phyloP scores from a whole-genome alignment of 2,329 filamentous ascomycete genomes.

The Cladophialophora exuberans region DNA sequence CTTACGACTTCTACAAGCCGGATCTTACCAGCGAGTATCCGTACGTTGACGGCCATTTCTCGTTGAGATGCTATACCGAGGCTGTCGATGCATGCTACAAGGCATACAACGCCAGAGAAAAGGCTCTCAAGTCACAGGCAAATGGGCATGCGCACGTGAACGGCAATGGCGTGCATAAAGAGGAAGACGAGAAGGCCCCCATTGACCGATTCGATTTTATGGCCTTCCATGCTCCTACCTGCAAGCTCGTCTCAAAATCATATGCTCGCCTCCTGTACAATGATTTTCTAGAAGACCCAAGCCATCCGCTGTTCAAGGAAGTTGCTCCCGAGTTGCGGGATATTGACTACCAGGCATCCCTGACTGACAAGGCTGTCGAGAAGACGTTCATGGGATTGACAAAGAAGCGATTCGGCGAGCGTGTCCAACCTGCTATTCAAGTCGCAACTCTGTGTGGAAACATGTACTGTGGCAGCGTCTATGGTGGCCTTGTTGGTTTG shows the following conservation, averaged over 20 bases:
- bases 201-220: constrained; percentile 84
- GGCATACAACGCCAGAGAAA: constrained; percentile 76
- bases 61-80: constrained; percentile 78
- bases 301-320: constrained; percentile 69
- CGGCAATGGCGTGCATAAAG: constrained; percentile 50
- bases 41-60: constrained; percentile 82
- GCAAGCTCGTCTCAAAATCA: constrained; percentile 85
- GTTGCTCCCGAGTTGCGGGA: constrained; percentile 76
- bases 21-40: constrained; percentile 86
- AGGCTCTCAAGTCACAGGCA: constrained; percentile 54
- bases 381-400: constrained; percentile 83
- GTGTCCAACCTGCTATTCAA: constrained; percentile 72
- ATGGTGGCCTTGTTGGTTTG: constrained; percentile 61
- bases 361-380: constrained; percentile 80
- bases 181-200: constrained; percentile 59
- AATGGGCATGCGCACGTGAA: constrained; percentile 40
- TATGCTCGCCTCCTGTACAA: constrained; percentile 84
- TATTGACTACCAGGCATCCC: constrained; percentile 76
- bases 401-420: constrained; percentile 83
- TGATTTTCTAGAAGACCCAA: constrained; percentile 75
- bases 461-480: constrained; percentile 66
- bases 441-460: constrained; percentile 75
- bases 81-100: constrained; percentile 81
- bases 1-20: constrained; percentile 90
- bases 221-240: constrained; percentile 80